Evolutionary conservation across 148 eudicot species (phyloP), one percentile per base, ranked within the genome.

Genomic region (Camellia japonica): DNA sequence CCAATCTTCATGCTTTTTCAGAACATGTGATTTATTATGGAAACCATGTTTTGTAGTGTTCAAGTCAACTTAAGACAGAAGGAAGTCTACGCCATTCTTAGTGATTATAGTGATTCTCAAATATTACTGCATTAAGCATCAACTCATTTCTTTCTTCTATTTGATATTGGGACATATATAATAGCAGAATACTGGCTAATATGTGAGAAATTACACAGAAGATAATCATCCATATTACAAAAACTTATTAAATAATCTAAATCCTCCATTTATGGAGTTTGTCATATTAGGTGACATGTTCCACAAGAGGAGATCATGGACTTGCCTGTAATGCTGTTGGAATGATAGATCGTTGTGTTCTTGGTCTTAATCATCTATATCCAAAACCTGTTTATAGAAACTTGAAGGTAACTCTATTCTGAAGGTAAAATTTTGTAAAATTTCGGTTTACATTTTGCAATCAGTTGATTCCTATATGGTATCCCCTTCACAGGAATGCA

Each of bases 251-350:
- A 3, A 15, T 63, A 20, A 47, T 47, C 46, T 20, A 41, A 16
- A 38, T 41, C 13, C 73, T 68, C 51, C 51, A 78, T 67, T 10
- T 18, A 5, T 71, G 20, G 41, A 23, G 20, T 60, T 62, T 43
- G 16, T 70, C 47, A 72, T 2, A n/a, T 58, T 16, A 94, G 98
- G 93, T 94, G 54, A 87, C 80, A 69, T 94, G 98, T 87, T 89
- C 87, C 38, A 76, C 80, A 54, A 86, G 97, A 82, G 98, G 97
- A 56, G 88, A 89, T 79, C 88, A 88, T 79, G 90, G 91, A 68
- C 94, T 97, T 80, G 97, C 91, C 30, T 93, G 97, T 80, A 94
- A 93, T 80, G 85, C 97, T 82, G 98, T 89, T 76, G 98, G 91
- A 79, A 84, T 90, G 91, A 89, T 94, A 76, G 98, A 91, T 83